A percentile compares a stretch with the other conserved stretches of the same genome.
phyloP scores from a whole-genome alignment of 169 alveolate species.

The Plasmodium reichenowi region DNA sequence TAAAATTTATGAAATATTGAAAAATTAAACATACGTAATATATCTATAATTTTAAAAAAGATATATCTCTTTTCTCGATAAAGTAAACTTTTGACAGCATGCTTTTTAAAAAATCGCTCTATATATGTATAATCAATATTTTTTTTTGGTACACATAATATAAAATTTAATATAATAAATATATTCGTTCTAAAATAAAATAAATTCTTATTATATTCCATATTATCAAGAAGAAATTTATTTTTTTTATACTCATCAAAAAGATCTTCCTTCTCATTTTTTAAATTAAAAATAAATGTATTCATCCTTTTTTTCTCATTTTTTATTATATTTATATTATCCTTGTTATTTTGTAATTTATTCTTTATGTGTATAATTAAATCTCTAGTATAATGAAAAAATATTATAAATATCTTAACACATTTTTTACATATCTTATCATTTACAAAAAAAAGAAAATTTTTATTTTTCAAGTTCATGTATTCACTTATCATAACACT shows the following conservation, averaged over 20 bases:
- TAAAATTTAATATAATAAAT: conserved; percentile 39
- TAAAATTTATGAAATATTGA: conserved; percentile 16
- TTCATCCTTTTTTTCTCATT: too few relatives aligned
- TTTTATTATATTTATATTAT: too few relatives aligned
- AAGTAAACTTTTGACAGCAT: conserved; percentile 16
- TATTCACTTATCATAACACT: conserved; percentile 49
- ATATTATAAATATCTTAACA: conserved; percentile 39
- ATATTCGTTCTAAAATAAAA: conserved; percentile 57
- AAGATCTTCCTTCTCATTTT: not conserved
- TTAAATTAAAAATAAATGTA: not conserved
- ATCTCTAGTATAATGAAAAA: conserved; percentile 25
- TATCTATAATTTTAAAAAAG: conserved; percentile 31
- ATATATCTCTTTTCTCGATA: conserved; percentile 60
- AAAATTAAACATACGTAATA: conserved; percentile 7
- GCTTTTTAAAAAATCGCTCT: conserved; percentile 23
- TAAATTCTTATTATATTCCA: conserved; percentile 24
- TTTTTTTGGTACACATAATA: conserved; percentile 8
- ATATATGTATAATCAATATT: conserved; percentile 18
- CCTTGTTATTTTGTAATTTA: not conserved
- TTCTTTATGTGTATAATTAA: conserved; percentile 5
- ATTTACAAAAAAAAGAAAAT: conserved; percentile 12
- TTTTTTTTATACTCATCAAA: not conserved
- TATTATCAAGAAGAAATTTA: not conserved
- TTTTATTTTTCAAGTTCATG: conserved; percentile 1
- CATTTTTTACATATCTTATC: conserved; percentile 26